These are phyloP conservation scores for Ceratobasidium sp. DNA, from an alignment of 1,284 basidiomycete genomes.

Conservation along the genomic window DNA sequence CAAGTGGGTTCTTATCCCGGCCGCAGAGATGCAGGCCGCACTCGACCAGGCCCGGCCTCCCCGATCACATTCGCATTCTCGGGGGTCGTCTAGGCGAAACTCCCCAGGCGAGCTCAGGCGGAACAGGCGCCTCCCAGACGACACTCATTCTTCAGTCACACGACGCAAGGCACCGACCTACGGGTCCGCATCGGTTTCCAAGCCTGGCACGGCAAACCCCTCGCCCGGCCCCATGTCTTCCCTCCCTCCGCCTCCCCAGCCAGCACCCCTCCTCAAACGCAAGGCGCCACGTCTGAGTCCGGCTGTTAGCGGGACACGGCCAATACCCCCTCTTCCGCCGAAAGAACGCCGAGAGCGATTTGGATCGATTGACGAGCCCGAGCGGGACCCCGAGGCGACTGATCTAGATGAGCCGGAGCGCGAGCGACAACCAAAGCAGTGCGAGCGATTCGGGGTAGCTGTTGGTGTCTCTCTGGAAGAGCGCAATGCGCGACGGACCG, in stretches of 20 bases:
- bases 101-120: slow-evolving; percentile 25
- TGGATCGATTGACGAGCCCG: slow-evolving; percentile 15
- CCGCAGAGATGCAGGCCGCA: slow-evolving; percentile 51
- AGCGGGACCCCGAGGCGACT: not conserved
- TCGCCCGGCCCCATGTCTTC: slow-evolving; percentile 19
- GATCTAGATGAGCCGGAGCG: not conserved
- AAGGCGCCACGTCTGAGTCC: slow-evolving; percentile 12
- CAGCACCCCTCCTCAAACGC: slow-evolving; percentile 8
- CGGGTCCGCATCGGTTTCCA: slow-evolving; percentile 4
- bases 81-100: slow-evolving; percentile 24
- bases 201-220: slow-evolving; percentile 21
- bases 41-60: slow-evolving; percentile 48
- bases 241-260: not conserved
- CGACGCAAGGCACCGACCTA: slow-evolving; percentile 27
- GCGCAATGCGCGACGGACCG: slow-evolving; percentile 5
- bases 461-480: slow-evolving; percentile 18
- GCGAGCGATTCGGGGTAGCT: slow-evolving; percentile 16
- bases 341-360: not conserved
- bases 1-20: slow-evolving; percentile 53
- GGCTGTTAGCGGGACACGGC: not conserved
- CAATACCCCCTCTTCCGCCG: slow-evolving; percentile 5
- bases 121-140: slow-evolving; percentile 11
- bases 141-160: not conserved
- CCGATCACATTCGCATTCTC: slow-evolving; percentile 28
- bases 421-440: not conserved